phyloP scores from a whole-genome alignment of 305 asterid species.

The Euphrasia arctica region DNA sequence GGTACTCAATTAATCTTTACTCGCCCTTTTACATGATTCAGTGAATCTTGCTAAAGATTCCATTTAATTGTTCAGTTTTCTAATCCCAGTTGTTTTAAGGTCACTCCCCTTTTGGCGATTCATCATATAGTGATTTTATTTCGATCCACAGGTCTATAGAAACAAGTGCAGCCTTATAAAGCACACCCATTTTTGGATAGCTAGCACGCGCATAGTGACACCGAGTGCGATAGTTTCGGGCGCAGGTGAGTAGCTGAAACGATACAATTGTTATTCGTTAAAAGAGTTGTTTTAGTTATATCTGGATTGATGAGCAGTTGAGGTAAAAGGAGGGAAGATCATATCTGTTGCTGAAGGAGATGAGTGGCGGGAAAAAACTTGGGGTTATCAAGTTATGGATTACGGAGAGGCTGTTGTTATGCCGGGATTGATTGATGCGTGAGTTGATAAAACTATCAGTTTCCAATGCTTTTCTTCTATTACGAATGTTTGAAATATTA shows the following conservation, averaged over 20 bases:
- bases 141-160: constrained; percentile 40
- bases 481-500: constrained; percentile 4
- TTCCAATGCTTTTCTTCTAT: background rate
- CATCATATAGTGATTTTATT: constrained; percentile 13
- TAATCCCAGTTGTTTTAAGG: background rate
- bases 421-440: constrained; percentile 98
- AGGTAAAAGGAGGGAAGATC: constrained; percentile 73
- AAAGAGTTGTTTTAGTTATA: constrained; percentile 15
- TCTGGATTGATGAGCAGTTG: constrained; percentile 54
- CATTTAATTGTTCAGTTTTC: background rate
- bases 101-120: background rate
- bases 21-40: background rate
- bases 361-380: constrained; percentile 47
- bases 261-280: no score
- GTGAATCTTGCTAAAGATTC: constrained; percentile 8
- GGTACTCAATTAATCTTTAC: background rate
- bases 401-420: constrained; percentile 86
- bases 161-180: constrained; percentile 72
- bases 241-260: constrained; percentile 55
- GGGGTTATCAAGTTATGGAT: constrained; percentile 52
- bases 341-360: constrained; percentile 68
- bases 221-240: constrained; percentile 69
- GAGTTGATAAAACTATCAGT: constrained; percentile 31
- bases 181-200: constrained; percentile 74
- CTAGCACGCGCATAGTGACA: constrained; percentile 86